phyloP scores from a whole-genome alignment of 2,329 filamentous ascomycete genomes.

The Colletotrichum kahawae region DNA sequence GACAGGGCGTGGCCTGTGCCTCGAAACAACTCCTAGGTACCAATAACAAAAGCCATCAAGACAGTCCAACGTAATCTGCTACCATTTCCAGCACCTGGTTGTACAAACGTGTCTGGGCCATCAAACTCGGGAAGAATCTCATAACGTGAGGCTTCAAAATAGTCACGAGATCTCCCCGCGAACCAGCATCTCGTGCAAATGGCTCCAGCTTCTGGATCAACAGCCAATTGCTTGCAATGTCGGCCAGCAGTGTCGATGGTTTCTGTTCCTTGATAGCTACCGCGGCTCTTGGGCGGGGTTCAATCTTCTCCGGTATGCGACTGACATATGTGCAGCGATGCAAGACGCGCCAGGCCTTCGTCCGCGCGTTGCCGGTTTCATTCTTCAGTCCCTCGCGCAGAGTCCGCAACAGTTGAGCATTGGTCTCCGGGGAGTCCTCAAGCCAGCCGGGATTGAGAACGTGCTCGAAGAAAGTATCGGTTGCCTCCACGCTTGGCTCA shows the following conservation, averaged over 20 bases:
- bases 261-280: neutral
- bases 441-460: neutral
- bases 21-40: neutral
- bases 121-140: neutral
- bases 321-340: neutral
- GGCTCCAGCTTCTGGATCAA: neutral
- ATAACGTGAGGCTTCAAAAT: neutral
- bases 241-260: neutral
- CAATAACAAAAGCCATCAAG: neutral
- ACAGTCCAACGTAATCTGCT: neutral
- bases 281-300: neutral
- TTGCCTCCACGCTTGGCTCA: neutral
- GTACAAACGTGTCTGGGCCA: neutral
- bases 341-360: neutral
- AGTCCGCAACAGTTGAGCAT: neutral
- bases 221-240: neutral
- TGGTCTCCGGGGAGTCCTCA: neutral
- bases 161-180: neutral
- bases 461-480: neutral
- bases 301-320: neutral
- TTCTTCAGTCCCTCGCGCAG: neutral
- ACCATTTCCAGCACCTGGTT: neutral
- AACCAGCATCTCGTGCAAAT: neutral
- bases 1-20: too few relatives aligned
- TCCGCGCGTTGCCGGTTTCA: neutral